Percentiles rank a stretch among this genome's conserved stretches.
Conservation (phyloP, 345 rosid species). For the Balakata baccata region DNA sequence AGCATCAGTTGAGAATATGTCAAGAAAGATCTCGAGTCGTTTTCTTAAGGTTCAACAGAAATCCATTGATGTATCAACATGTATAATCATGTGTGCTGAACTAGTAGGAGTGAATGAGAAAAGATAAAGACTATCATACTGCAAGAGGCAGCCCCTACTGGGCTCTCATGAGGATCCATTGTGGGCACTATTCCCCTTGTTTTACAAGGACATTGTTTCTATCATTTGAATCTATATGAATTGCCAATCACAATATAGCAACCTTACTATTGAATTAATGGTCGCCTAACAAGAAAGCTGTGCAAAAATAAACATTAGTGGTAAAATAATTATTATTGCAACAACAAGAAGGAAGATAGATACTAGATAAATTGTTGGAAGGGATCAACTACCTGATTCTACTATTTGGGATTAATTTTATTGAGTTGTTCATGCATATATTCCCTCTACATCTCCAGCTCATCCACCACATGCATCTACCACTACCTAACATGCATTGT, state of each 20-base stretch:
- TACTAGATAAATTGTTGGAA: too few species aligned
- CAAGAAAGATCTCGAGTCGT: too few species aligned
- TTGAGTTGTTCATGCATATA: slow-evolving; percentile 1
- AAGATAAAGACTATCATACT: too few species aligned
- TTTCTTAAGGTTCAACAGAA: too few species aligned
- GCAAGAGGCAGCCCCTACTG: too few species aligned
- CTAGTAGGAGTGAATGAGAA: too few species aligned
- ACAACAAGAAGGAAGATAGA: background rate
- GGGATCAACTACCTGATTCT: too few species aligned
- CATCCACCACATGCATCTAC: background rate
- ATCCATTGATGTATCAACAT: too few species aligned
- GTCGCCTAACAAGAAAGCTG: background rate
- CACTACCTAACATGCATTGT: background rate
- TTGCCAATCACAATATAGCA: background rate
- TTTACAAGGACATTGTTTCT: background rate
- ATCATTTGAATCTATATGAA: background rate
- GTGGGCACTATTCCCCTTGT: too few species aligned
- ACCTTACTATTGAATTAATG: background rate
- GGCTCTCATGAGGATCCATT: too few species aligned
- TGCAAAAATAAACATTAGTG: background rate
- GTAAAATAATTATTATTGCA: background rate
- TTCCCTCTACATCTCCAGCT: background rate
- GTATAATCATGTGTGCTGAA: too few species aligned
- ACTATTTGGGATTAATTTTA: background rate
- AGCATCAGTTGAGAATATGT: too few species aligned